Evolutionary conservation across 495 filamentous ascomycete species (phyloP), one percentile per base, ranked within the genome.

Genomic region (Niebla homalea): DNA sequence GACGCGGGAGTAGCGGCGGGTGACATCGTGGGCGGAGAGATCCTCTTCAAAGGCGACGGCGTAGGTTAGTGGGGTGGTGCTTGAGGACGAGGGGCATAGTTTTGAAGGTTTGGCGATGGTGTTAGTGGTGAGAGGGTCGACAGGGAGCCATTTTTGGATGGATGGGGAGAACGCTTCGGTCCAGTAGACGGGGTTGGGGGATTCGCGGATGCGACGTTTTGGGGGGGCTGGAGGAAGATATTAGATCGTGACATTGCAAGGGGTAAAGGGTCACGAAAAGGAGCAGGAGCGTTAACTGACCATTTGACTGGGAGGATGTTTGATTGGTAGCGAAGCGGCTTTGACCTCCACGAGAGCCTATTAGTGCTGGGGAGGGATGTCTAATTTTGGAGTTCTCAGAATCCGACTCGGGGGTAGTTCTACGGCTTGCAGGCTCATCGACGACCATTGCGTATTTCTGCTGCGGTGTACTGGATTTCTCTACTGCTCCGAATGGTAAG

Each of bases 161-260:
- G 81, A 84, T 49, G 78, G 69, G 58, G 94, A 85, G 58, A 93
- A 87, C 2, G 85, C 82, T 65, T 98, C 92, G 2, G 95, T 81
- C 92, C 92, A 98, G 61, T 85, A 96, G 5, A 97, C 68, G 0
- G 92, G 93, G 53, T 79, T 85, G 2, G 74, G 62, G 3, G 87
- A 90, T 59, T 81, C 80, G 44, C 59, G 60, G 20, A 71, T 70
- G 14, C 49, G 56, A 46, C 29, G 21, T 22, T 63, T 67, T 20
- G 49, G 55, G 49, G 55, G 60, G 15, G 58, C 46, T 29, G 43
- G 38, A 53, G 48, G 18, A 39, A 41, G 3, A 46, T 43, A 22
- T n/a, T 8, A 0, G 15, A 45, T 8, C 1, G 19, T 42, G 18
- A 16, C 15, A 3, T 15, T 42, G n/a, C 14, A 2, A 32, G 29